A percentile compares a stretch with the other conserved stretches of the same genome.
phyloP scores from a whole-genome alignment of 2,329 filamentous ascomycete species.

The Zasmidium citrigriseum region DNA sequence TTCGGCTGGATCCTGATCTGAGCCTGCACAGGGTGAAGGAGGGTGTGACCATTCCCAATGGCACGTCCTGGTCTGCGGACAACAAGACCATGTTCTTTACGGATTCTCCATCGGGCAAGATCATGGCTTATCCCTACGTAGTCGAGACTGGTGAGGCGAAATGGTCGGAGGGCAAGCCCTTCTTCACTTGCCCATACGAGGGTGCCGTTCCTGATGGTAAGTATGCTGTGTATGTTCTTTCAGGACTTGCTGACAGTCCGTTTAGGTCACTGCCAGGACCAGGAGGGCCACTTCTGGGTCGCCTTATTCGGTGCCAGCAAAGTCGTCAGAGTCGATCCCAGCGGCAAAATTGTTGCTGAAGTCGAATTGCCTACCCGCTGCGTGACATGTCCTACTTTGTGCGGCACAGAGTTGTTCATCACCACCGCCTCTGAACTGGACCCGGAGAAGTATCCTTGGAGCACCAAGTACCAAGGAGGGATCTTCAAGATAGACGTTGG shows the following conservation, averaged over 20 bases:
- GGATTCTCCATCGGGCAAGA: slow-evolving; percentile 69
- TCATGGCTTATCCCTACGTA: slow-evolving; percentile 76
- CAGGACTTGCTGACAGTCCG: background rate
- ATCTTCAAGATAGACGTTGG: slow-evolving; percentile 79
- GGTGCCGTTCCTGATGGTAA: slow-evolving; percentile 68
- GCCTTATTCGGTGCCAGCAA: slow-evolving; percentile 77
- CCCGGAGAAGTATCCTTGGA: slow-evolving; percentile 63
- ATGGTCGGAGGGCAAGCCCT: slow-evolving; percentile 67
- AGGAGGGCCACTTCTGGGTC: slow-evolving; percentile 84
- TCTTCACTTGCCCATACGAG: slow-evolving; percentile 69
- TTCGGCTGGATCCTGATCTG: slow-evolving; percentile 67
- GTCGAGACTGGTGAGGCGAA: slow-evolving; percentile 62
- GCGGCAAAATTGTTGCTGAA: slow-evolving; percentile 72
- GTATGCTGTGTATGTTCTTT: background rate
- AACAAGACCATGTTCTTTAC: slow-evolving; percentile 77
- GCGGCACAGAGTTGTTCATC: slow-evolving; percentile 72
- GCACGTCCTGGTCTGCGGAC: slow-evolving; percentile 76
- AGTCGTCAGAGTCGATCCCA: slow-evolving; percentile 71
- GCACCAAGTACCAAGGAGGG: slow-evolving; percentile 66
- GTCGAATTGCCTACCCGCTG: slow-evolving; percentile 75
- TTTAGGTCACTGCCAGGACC: slow-evolving; percentile 75
- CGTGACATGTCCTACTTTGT: slow-evolving; percentile 79
- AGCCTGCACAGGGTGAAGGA: slow-evolving; percentile 61
- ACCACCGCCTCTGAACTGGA: slow-evolving; percentile 74
- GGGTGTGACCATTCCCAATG: slow-evolving; percentile 33